Percentiles rank a stretch among this genome's conserved stretches.
Conservation (phyloP, 129 eudicot genomes). For the Logfia minima region DNA sequence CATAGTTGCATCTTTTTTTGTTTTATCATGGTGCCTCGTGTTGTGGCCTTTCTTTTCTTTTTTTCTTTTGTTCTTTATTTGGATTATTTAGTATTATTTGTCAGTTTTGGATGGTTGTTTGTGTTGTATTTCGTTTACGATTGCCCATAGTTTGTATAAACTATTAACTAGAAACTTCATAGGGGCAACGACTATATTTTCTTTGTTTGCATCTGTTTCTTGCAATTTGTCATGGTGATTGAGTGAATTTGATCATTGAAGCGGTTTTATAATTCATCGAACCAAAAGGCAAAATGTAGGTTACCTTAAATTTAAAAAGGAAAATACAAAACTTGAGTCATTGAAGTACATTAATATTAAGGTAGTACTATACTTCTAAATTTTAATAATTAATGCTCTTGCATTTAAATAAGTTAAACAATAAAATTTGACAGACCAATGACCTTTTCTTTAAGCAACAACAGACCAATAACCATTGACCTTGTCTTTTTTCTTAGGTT, state of each 20-base stretch:
- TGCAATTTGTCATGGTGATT: background rate
- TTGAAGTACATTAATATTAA: too few species aligned
- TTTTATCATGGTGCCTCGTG: slow-evolving; percentile 15
- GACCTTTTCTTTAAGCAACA: too few species aligned
- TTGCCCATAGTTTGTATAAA: slow-evolving; percentile 16
- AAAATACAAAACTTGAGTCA: too few species aligned
- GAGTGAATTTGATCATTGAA: background rate
- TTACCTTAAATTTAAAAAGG: background rate
- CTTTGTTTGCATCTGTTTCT: background rate
- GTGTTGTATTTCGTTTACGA: slow-evolving; percentile 10
- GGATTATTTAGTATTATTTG: slow-evolving; percentile 3
- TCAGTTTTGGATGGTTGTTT: slow-evolving; percentile 14
- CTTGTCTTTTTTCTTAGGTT: background rate
- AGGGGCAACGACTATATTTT: slow-evolving; percentile 3
- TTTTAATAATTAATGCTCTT: too few species aligned
- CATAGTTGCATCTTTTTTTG: background rate
- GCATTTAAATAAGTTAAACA: too few species aligned
- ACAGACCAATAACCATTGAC: background rate
- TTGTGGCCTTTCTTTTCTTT: background rate
- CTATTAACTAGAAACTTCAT: background rate
- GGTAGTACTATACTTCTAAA: too few species aligned
- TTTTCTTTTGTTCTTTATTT: background rate
- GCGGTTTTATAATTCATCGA: background rate
- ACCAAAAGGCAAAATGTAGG: background rate
- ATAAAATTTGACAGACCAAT: too few species aligned